These are phyloP conservation scores for Tremella mesenterica DNA, from an alignment of 768 basidiomycete genomes.

Conservation along the genomic window DNA sequence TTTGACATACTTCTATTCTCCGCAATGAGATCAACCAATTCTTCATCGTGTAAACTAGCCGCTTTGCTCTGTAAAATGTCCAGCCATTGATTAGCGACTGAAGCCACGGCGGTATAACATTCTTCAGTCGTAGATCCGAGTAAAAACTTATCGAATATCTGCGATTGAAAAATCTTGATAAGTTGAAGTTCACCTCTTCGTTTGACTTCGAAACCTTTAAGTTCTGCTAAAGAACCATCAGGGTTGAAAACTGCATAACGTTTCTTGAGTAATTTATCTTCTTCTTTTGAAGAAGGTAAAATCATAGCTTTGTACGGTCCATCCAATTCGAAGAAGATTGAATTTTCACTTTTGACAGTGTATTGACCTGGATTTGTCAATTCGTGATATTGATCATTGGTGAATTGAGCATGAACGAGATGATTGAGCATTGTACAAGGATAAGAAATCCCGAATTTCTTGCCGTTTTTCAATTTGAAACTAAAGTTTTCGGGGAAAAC, in stretches of 20 bases:
- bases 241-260: constrained; percentile 98
- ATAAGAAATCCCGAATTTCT: constrained; percentile 81
- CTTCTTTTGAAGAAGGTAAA: constrained; percentile 95
- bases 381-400: constrained; percentile 96
- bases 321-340: constrained; percentile 98
- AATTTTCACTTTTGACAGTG: constrained; percentile 83
- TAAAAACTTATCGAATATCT: constrained; percentile 95
- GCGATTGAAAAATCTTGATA: constrained; percentile 98
- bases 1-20: constrained; percentile 97
- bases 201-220: constrained; percentile 99
- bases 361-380: constrained; percentile 76
- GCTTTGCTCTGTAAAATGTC: constrained; percentile 86
- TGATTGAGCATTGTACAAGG: constrained; percentile 99
- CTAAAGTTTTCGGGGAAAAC: constrained; percentile 97
- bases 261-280: constrained; percentile 96
- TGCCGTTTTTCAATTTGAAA: constrained; percentile 80
- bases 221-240: constrained; percentile 90
- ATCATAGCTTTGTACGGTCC: constrained; percentile 99
- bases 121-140: constrained; percentile 87
- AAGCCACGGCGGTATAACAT: constrained; percentile 87
- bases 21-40: constrained; percentile 93
- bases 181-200: constrained; percentile 93
- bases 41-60: constrained; percentile 75
- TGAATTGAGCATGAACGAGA: constrained; percentile 87
- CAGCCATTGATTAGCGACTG: constrained; percentile 92